Percentiles rank a stretch among this genome's conserved stretches.
Evolutionary conservation across 2,329 filamentous ascomycete genomes (phyloP).

Genomic region (Blastomyces gilchristii): DNA sequence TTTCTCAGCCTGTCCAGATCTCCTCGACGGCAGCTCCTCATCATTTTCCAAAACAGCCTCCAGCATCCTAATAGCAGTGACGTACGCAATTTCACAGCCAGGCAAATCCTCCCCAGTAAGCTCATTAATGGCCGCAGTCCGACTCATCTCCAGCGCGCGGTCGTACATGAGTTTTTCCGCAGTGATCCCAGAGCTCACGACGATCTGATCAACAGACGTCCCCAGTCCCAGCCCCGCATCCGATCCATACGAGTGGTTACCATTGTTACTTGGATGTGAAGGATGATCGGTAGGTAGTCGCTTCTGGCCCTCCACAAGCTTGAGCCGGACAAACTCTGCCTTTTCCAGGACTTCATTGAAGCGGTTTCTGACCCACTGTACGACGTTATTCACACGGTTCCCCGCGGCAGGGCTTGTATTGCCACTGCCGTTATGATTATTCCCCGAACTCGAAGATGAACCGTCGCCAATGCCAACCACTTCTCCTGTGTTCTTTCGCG

Average conservation of each 20-base stretch:
- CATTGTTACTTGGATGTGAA: conserved; percentile 65
- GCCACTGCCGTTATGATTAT: conserved; percentile 27
- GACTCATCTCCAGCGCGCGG: conserved; percentile 91
- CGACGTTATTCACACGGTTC: conserved; percentile 76
- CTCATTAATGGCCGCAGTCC: conserved; percentile 87
- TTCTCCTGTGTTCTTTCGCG: conserved; percentile 61
- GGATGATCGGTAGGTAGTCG: conserved; percentile 75
- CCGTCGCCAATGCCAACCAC: conserved; percentile 37
- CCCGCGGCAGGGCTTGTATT: conserved; percentile 45
- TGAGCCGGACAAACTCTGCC: conserved; percentile 83
- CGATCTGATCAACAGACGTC: conserved; percentile 66
- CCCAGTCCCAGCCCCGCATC: conserved; percentile 47
- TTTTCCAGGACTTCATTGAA: conserved; percentile 98
- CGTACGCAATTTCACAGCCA: conserved; percentile 85
- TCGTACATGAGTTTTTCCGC: conserved; percentile 98
- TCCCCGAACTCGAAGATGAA: conserved; percentile 29
- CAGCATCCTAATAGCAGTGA: conserved; percentile 86
- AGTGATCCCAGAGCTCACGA: conserved; percentile 77
- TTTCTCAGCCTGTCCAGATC: conserved; percentile 18
- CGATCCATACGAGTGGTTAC: conserved; percentile 56
- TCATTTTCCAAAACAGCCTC: conserved; percentile 88
- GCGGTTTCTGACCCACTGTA: conserved; percentile 85
- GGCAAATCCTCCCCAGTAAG: conserved; percentile 75
- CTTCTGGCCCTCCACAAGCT: conserved; percentile 75
- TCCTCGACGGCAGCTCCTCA: conserved; percentile 36